Base-by-base conservation (phyloP, 2,329 filamentous ascomycete genomes). In the Claviceps arundinis region DNA sequence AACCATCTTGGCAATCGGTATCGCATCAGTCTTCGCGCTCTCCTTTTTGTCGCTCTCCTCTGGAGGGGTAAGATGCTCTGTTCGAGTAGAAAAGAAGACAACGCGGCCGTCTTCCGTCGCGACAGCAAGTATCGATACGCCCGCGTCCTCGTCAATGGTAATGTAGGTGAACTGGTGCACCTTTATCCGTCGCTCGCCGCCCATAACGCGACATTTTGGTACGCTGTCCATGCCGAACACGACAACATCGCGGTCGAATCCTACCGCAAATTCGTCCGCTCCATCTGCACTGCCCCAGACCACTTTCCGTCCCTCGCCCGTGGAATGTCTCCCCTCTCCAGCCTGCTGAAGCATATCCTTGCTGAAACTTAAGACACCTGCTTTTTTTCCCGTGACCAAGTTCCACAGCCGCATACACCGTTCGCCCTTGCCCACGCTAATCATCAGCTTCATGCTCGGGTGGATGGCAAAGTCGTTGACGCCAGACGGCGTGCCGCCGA, bases 391-490 rank as follows among this genome's bases (percentile, higher is more conserved):
- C 2, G 91, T 97, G 58, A 97, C 89, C 57, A 98, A 68, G 63
- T 98, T 97, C 93, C 93, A 98, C 57, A 97, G 68, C 57, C 93
- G 76, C 87, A 98, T 94, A 62, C 84, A 89, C 57, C 82, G 83
- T 71, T 98, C 93, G 57, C 89, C 89, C 61, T 85, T 88, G 59
- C 88, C 85, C 8, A 97, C 89, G 60, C 82, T 94, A 55, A 98
- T 81, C 87, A 97, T 95, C 49, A 98, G 74, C 71, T 96, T 97
- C 78, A 95, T 88, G 66, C 87, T 94, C 0, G 93, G 91, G 65
- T 98, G 93, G 26, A 98, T 85, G 2, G 91, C 89, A 66, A 98
- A 95, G 65, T 90, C 87, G 65, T 95, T 97, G 59, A 97, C 81
- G 17, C 93, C 93, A n/a, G 84, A 80, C 0, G 90, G 90, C 26